These are phyloP conservation scores for Annulohypoxylon bovei DNA, from an alignment of 495 filamentous ascomycete species.

Conservation along the genomic window DNA sequence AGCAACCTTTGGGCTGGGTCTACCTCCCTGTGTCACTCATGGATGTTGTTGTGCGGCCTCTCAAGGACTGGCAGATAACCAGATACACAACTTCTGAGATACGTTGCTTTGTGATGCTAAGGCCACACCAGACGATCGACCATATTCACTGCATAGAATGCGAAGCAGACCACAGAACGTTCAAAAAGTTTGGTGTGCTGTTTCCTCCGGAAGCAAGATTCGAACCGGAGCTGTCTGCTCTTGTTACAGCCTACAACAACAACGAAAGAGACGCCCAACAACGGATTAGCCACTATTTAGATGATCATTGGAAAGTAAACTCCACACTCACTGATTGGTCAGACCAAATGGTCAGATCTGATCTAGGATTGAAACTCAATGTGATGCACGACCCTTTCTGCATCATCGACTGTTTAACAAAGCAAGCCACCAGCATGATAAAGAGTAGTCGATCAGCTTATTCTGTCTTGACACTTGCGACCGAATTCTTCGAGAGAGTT, in stretches of 20 bases:
- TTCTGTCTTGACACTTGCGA: slow-evolving; percentile 9
- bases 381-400: background rate
- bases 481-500: slow-evolving; percentile 28
- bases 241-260: slow-evolving; percentile 26
- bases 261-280: slow-evolving; percentile 17
- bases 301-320: slow-evolving; percentile 47
- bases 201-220: slow-evolving; percentile 37
- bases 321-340: slow-evolving; percentile 49
- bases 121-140: background rate
- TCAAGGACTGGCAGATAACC: slow-evolving; percentile 31
- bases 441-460: background rate
- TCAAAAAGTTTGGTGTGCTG: slow-evolving; percentile 42
- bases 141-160: slow-evolving; percentile 19
- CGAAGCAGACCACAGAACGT: slow-evolving; percentile 39
- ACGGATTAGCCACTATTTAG: slow-evolving; percentile 37
- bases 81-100: slow-evolving; percentile 29
- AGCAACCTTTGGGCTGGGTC: slow-evolving; percentile 23
- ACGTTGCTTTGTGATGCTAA: background rate
- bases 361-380: slow-evolving; percentile 15
- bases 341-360: too few relatives aligned
- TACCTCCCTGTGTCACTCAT: slow-evolving; percentile 26
- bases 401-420: slow-evolving; percentile 2
- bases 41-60: slow-evolving; percentile 5
- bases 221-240: slow-evolving; percentile 38
- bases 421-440: background rate